Conservation (phyloP, 192 early-diverging fungal genomes). For the Backusella psychrophila region DNA sequence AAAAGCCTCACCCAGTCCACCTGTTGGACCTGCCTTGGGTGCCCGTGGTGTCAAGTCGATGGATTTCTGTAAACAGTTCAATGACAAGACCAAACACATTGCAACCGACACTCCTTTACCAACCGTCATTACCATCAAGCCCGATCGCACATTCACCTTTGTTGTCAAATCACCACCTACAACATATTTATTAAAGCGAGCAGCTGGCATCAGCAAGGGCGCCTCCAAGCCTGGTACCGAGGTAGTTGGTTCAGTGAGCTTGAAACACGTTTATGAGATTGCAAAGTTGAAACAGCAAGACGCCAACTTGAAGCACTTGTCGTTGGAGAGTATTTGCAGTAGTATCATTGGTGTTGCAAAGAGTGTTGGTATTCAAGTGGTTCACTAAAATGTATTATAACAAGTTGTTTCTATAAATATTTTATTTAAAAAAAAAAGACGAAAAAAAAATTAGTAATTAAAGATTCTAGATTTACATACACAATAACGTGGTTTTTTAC, state of each 20-base stretch:
- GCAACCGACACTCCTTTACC: constrained; percentile 80
- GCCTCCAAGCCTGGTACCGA: constrained; percentile 75
- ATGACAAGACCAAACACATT: constrained; percentile 89
- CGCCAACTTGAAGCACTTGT: constrained; percentile 67
- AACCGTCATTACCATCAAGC: constrained; percentile 79
- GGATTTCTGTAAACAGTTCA: constrained; percentile 99
- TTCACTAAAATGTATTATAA: constrained; percentile 50
- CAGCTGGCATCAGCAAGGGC: constrained; percentile 87
- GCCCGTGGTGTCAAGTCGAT: constrained; percentile 96
- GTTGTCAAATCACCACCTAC: constrained; percentile 85
- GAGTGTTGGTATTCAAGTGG: constrained; percentile 84
- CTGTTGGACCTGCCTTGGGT: constrained; percentile 94
- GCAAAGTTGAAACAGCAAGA: constrained; percentile 88
- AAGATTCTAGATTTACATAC: too few species aligned
- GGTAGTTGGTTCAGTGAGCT: constrained; percentile 71
- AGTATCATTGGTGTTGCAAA: constrained; percentile 75
- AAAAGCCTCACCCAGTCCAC: constrained; percentile 92
- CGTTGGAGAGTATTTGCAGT: constrained; percentile 66
- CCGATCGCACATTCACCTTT: constrained; percentile 93
- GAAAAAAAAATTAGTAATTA: not conserved
- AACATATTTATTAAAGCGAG: constrained; percentile 82
- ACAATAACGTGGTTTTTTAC: too few species aligned
- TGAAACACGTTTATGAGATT: constrained; percentile 96
- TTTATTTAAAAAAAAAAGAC: constrained; percentile 3
- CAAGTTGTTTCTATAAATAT: not conserved